These are phyloP conservation scores for Phytophthora idaei DNA, from an alignment of 352 stramenopile genomes.

Conservation along the genomic window DNA sequence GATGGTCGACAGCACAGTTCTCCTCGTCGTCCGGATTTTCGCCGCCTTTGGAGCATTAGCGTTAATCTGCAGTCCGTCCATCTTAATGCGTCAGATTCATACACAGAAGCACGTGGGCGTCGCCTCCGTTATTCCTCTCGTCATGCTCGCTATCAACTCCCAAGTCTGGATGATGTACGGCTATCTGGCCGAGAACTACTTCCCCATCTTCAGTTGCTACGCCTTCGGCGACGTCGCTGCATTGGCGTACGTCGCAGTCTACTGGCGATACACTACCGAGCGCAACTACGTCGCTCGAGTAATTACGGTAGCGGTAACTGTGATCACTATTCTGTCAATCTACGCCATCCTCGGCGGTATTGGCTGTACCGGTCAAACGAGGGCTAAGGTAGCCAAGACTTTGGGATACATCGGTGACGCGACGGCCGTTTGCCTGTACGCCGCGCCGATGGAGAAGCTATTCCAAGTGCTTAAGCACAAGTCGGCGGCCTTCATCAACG, in stretches of 20 bases:
- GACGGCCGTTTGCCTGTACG: conserved; percentile 37
- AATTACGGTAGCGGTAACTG: conserved; percentile 9
- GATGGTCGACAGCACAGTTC: conserved; percentile 28
- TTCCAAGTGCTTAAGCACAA: conserved; percentile 50
- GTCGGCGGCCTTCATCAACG: conserved; percentile 46
- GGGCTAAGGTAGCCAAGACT: conserved; percentile 24
- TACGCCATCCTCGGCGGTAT: conserved; percentile 43
- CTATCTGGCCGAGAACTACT: conserved; percentile 46
- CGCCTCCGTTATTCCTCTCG: conserved; percentile 45
- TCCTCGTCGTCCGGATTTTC: conserved; percentile 36
- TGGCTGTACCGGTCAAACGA: conserved; percentile 36
- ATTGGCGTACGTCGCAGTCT: conserved; percentile 48
- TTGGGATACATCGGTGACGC: conserved; percentile 36
- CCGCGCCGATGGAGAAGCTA: conserved; percentile 49
- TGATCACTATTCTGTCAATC: conserved; percentile 30
- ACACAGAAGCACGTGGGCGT: conserved; percentile 43
- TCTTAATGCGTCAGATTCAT: conserved; percentile 45
- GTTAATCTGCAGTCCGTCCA: conserved; percentile 48
- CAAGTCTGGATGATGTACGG: conserved; percentile 57
- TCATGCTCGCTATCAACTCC: conserved; percentile 39
- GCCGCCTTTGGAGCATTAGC: conserved; percentile 35
- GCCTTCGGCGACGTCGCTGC: conserved; percentile 35
- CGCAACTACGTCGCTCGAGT: conserved; percentile 31
- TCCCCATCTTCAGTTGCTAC: conserved; percentile 48
- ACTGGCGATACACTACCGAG: conserved; percentile 48